These are phyloP conservation scores for Geotrichum klebahnii DNA, from an alignment of 1,139 yeast species.

Conservation along the genomic window DNA sequence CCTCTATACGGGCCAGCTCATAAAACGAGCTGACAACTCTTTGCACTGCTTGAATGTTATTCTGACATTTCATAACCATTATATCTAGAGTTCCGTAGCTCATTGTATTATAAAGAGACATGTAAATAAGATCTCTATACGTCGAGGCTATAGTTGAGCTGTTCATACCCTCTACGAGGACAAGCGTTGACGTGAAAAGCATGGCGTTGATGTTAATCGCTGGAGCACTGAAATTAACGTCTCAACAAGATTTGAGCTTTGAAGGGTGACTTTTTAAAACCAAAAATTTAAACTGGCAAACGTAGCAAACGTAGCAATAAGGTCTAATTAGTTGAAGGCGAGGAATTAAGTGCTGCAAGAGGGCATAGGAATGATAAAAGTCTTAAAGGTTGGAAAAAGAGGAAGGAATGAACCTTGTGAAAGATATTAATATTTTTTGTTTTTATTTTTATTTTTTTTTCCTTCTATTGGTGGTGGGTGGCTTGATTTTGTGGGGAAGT, in stretches of 20 bases:
- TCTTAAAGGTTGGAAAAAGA: too few relatives aligned
- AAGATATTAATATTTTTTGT: too few relatives aligned
- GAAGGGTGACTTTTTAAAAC: too few relatives aligned
- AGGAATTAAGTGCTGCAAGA: too few relatives aligned
- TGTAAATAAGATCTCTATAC: slow-evolving; percentile 29
- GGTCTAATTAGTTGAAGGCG: too few relatives aligned
- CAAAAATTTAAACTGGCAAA: too few relatives aligned
- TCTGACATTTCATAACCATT: slow-evolving; percentile 34
- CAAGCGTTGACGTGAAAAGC: slow-evolving; percentile 32
- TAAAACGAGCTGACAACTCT: slow-evolving; percentile 33
- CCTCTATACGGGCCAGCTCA: slow-evolving; percentile 30
- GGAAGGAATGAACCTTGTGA: too few relatives aligned
- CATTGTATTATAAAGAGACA: slow-evolving; percentile 34
- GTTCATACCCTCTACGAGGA: slow-evolving; percentile 30
- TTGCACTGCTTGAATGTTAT: slow-evolving; percentile 33
- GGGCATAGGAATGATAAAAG: too few relatives aligned
- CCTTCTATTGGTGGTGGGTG: not conserved
- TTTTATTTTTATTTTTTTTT: too few relatives aligned
- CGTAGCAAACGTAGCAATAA: too few relatives aligned
- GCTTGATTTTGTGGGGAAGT: not conserved
- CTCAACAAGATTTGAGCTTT: not conserved
- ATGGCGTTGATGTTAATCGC: slow-evolving; percentile 19
- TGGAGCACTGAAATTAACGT: not conserved
- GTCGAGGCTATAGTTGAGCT: slow-evolving; percentile 23
- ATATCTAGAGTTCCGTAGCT: slow-evolving; percentile 38